phyloP scores from a whole-genome alignment of 2,329 filamentous ascomycete genomes.

The Diaporthe sp. region DNA sequence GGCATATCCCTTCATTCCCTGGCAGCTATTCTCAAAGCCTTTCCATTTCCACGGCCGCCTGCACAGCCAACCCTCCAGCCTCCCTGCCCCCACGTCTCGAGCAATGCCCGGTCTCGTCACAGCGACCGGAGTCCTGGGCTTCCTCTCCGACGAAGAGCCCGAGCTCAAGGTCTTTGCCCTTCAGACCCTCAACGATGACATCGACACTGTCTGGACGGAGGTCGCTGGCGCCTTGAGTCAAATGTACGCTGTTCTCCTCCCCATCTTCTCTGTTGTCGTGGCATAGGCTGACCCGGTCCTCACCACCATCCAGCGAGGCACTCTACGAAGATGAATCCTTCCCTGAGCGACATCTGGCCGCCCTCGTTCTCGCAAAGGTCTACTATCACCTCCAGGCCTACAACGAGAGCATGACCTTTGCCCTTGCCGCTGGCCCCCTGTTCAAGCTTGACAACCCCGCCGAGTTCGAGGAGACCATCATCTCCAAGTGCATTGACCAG shows the following conservation, averaged over 20 bases:
- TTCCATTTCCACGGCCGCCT: not conserved
- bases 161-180: slow-evolving; percentile 96
- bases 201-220: slow-evolving; percentile 98
- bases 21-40: not conserved
- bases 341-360: slow-evolving; percentile 92
- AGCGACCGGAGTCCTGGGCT: slow-evolving; percentile 94
- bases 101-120: slow-evolving; percentile 94
- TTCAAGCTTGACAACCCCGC: slow-evolving; percentile 92
- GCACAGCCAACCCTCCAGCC: slow-evolving; percentile 4
- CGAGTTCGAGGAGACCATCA: slow-evolving; percentile 99
- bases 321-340: slow-evolving; percentile 98
- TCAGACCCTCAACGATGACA: slow-evolving; percentile 94
- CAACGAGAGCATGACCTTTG: slow-evolving; percentile 99
- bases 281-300: slow-evolving; percentile 37
- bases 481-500: slow-evolving; percentile 97
- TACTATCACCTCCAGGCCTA: slow-evolving; percentile 99
- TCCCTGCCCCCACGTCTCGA: slow-evolving; percentile 39
- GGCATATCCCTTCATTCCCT: not conserved
- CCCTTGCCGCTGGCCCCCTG: slow-evolving; percentile 91
- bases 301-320: slow-evolving; percentile 77
- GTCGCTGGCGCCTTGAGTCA: slow-evolving; percentile 92
- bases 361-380: slow-evolving; percentile 95
- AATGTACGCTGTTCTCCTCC: slow-evolving; percentile 73
- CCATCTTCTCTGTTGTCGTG: slow-evolving; percentile 37
- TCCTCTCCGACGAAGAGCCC: slow-evolving; percentile 93